These are phyloP conservation scores for Batrachochytrium dendrobatidis DNA, from an alignment of 371 early-diverging fungal genomes.

Conservation along the genomic window DNA sequence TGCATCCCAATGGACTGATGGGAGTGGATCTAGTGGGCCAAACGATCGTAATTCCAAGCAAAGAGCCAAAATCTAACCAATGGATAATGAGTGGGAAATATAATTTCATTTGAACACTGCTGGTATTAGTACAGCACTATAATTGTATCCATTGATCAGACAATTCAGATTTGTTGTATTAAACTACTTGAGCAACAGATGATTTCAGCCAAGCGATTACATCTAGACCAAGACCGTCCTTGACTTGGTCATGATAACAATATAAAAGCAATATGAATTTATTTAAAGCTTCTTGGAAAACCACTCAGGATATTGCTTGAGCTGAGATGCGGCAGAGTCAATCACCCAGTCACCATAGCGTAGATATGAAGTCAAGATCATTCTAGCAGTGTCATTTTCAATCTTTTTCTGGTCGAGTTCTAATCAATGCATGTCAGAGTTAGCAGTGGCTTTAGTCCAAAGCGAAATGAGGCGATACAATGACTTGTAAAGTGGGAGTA, in stretches of 20 bases:
- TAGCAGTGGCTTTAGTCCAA: not conserved
- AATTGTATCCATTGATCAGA: too few species aligned
- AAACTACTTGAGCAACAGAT: too few species aligned
- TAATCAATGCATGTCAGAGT: not conserved
- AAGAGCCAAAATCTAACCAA: constrained; percentile 2
- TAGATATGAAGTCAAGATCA: constrained; percentile 6
- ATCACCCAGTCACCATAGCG: not conserved
- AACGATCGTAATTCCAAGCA: not conserved
- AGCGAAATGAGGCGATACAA: not conserved
- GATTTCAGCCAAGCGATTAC: too few species aligned
- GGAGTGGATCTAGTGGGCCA: too few species aligned
- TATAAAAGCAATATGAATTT: too few species aligned
- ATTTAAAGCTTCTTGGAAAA: not conserved
- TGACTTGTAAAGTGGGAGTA: not conserved
- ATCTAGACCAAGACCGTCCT: too few species aligned
- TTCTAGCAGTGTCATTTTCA: constrained; percentile 6
- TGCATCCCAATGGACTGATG: constrained; percentile 11
- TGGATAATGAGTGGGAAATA: not conserved
- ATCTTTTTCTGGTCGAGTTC: constrained; percentile 8
- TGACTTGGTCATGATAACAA: too few species aligned
- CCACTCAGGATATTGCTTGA: not conserved
- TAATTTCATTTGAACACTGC: not conserved
- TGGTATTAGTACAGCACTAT: too few species aligned
- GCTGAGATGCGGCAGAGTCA: constrained; percentile 1
- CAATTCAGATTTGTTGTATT: too few species aligned